Base-by-base conservation (phyloP, 768 basidiomycete species). In the Pulveroboletus sp. region DNA sequence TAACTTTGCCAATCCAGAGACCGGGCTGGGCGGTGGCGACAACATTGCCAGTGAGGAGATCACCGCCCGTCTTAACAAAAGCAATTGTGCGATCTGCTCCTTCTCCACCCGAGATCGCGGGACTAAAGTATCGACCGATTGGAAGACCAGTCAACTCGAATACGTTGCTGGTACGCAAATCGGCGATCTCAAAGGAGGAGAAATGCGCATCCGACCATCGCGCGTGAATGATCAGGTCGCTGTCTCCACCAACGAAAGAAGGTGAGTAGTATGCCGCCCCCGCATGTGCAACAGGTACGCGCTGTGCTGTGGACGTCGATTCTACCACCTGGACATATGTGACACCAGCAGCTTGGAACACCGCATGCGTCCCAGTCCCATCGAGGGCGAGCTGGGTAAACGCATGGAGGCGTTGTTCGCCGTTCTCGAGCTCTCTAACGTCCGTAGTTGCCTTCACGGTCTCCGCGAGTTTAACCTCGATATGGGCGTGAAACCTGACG, bases 201-300 rank as follows among this genome's bases (percentile, higher is more conserved):
- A 85, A 85, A 48, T 73, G 60, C 7, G 69, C 67, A 58, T 86
- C 76, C 0, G 85, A 86, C 86, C 86, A 88, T 11, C 82, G 78
- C 4, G 78, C 76, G 44, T 86, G 86, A 14, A 89, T 61, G 10
- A 86, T 64, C 21, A 85, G 63, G 48, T 81, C 47, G 6, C 18
- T 67, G 18, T 71, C 66, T n/a, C 53, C 64, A 14, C 64, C 59
- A 39, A 68, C 56, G 59, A 87, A 86, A 5, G 79, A 74, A 2
- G 86, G 86, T 0, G 85, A 84, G 53, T 83, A 85, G 57, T 89
- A 87, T 2, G 81, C 69, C 30, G 69, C 72, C 6, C 66, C 63
- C 10, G 72, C 49, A 45, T 81, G 62, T 5, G 77, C 63, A n/a
- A 76, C 72, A 8, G 85, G 84, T 10, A 74, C 64, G 3, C 57